These are phyloP conservation scores for Eucalyptus grandis DNA, from an alignment of 345 rosid species.

Conservation along the genomic window DNA sequence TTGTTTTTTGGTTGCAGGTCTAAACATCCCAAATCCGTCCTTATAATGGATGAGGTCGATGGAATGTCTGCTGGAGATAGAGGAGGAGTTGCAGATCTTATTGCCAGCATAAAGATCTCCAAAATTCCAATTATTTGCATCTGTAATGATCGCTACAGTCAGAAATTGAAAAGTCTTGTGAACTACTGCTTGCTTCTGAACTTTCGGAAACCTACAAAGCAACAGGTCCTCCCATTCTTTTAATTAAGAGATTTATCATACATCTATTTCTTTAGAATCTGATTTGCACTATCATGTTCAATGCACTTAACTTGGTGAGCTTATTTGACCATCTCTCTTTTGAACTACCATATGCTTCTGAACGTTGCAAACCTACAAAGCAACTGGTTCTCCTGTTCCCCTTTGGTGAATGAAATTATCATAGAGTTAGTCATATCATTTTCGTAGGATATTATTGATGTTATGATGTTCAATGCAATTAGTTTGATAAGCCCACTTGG, in stretches of 20 bases:
- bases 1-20: constrained; percentile 29
- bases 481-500: neutral
- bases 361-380: neutral
- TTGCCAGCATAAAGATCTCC: constrained; percentile 91
- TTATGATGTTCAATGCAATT: neutral
- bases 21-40: constrained; percentile 66
- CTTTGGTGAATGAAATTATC: neutral
- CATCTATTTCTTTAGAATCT: neutral
- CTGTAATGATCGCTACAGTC: constrained; percentile 97
- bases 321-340: neutral
- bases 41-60: constrained; percentile 99
- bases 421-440: neutral
- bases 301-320: neutral
- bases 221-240: constrained; percentile 46
- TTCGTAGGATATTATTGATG: neutral
- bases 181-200: constrained; percentile 78
- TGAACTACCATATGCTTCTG: neutral
- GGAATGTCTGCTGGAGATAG: constrained; percentile 99
- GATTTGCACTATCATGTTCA: neutral
- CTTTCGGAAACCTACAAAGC: constrained; percentile 89
- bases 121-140: constrained; percentile 95
- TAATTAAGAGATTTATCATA: neutral
- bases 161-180: constrained; percentile 87
- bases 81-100: constrained; percentile 96
- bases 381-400: neutral